A percentile compares a stretch with the other conserved stretches of the same genome.
Evolutionary conservation across 108 stramenopile species (phyloP).

Genomic region (Fragilaria crotonensis): DNA sequence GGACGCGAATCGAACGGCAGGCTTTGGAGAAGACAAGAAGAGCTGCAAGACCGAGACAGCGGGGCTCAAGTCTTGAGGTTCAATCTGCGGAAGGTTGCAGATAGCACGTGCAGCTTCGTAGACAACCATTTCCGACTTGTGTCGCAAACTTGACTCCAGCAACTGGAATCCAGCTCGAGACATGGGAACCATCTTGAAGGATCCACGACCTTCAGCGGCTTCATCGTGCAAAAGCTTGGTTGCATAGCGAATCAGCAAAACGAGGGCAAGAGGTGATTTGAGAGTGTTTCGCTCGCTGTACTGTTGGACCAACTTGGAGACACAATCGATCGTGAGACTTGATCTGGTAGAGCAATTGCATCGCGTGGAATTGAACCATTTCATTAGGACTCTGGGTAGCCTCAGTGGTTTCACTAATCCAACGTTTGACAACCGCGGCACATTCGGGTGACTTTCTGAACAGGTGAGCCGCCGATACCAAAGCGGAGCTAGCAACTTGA

Average conservation of each 20-base stretch:
- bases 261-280: conserved; percentile 87
- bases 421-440: conserved; percentile 80
- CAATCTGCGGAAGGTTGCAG: conserved; percentile 87
- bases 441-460: conserved; percentile 66
- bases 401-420: conserved; percentile 94
- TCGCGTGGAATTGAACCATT: conserved; percentile 99
- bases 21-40: conserved; percentile 91
- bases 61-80: conserved; percentile 90
- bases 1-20: conserved; percentile 89
- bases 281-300: conserved; percentile 85
- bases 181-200: conserved; percentile 50
- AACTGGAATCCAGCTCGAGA: conserved; percentile 88
- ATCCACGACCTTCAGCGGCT: conserved; percentile 61
- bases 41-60: conserved; percentile 96
- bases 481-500: conserved; percentile 91
- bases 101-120: conserved; percentile 99
- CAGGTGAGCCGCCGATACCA: conserved; percentile 85
- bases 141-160: conserved; percentile 84
- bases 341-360: conserved; percentile 98
- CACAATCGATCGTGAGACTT: conserved; percentile 94
- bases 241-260: conserved; percentile 95
- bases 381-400: conserved; percentile 86
- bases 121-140: conserved; percentile 96
- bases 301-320: conserved; percentile 93
- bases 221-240: conserved; percentile 79